phyloP scores from a whole-genome alignment of 768 basidiomycete genomes.

The Pisolithus albus region DNA sequence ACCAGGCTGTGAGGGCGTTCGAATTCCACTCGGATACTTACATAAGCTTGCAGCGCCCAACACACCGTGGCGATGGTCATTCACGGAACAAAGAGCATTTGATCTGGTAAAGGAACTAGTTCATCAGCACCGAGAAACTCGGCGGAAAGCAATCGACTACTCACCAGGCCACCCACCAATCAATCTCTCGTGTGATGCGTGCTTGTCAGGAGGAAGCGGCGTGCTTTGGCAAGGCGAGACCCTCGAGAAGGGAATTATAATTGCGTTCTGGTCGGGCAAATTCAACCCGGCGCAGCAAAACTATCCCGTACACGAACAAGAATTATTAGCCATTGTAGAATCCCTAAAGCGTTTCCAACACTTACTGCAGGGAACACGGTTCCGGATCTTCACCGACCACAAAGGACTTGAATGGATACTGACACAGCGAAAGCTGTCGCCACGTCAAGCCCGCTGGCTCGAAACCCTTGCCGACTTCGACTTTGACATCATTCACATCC shows the following conservation, averaged over 20 bases:
- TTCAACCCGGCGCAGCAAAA: slow-evolving; percentile 20
- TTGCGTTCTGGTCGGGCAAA: slow-evolving; percentile 25
- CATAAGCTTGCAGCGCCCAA: slow-evolving; percentile 9
- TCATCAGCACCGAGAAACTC: slow-evolving; percentile 9
- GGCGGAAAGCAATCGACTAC: slow-evolving; percentile 17
- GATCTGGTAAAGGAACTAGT: slow-evolving; percentile 23
- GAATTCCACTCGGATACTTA: slow-evolving; percentile 35
- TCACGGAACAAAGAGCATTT: slow-evolving; percentile 27
- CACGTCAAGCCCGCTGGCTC: slow-evolving; percentile 22
- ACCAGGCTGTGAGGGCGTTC: slow-evolving; percentile 24
- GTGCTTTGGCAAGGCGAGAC: slow-evolving; percentile 18
- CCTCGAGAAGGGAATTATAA: slow-evolving; percentile 7
- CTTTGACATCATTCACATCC: slow-evolving; percentile 23
- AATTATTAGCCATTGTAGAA: slow-evolving; percentile 31
- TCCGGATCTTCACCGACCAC: slow-evolving; percentile 25
- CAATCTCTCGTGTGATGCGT: slow-evolving; percentile 20
- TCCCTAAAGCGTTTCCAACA: slow-evolving; percentile 28
- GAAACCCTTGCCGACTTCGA: slow-evolving; percentile 23
- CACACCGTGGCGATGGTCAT: slow-evolving; percentile 19
- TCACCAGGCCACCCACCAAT: slow-evolving; percentile 2
- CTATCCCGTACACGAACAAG: slow-evolving; percentile 35
- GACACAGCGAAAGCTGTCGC: slow-evolving; percentile 19
- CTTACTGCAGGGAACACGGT: slow-evolving; percentile 16
- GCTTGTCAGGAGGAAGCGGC: slow-evolving; percentile 13
- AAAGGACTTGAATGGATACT: slow-evolving; percentile 16